Percentiles rank a stretch among this genome's conserved stretches.
phyloP scores from a whole-genome alignment of 2,329 filamentous ascomycete species.

The Penicillium thymicola region DNA sequence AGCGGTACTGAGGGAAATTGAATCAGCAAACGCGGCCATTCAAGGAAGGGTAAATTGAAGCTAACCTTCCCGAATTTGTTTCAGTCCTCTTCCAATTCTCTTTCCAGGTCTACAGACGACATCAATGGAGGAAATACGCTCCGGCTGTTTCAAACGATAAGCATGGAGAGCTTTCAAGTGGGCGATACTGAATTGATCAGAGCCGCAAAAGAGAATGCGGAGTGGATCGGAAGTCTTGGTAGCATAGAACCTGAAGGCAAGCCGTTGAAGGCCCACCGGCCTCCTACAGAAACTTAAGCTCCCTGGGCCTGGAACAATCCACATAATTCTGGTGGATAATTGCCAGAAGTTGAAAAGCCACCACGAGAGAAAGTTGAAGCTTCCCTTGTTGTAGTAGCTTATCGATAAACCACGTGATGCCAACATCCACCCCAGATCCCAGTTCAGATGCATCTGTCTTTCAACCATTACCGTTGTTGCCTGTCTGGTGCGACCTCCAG shows the following conservation, averaged over 20 bases:
- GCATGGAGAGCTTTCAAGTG: slow-evolving; percentile 67
- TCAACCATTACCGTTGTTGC: slow-evolving; percentile 8
- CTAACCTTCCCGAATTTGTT: slow-evolving; percentile 65
- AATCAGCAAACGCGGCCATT: slow-evolving; percentile 7
- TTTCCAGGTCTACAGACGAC: slow-evolving; percentile 82
- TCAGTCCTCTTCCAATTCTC: slow-evolving; percentile 70
- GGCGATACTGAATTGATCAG: slow-evolving; percentile 81
- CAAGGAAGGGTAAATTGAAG: slow-evolving; percentile 10
- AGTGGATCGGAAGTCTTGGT: slow-evolving; percentile 55
- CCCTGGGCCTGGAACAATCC: slow-evolving; percentile 21
- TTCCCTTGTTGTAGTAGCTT: slow-evolving; percentile 10
- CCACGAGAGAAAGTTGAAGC: slow-evolving; percentile 3
- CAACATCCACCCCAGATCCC: slow-evolving; percentile 25
- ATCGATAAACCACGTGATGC: slow-evolving; percentile 38
- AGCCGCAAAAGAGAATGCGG: slow-evolving; percentile 88
- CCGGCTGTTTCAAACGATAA: slow-evolving; percentile 54
- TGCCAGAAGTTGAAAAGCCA: background rate
- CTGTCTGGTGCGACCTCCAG: slow-evolving; percentile 10
- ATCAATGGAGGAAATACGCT: slow-evolving; percentile 70
- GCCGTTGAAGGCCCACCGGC: slow-evolving; percentile 5
- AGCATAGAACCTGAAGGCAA: slow-evolving; percentile 24
- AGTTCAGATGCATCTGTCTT: slow-evolving; percentile 10
- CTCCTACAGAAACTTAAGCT: slow-evolving; percentile 25
- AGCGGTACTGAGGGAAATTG: slow-evolving; percentile 62
- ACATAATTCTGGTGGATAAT: slow-evolving; percentile 20